Conservation (phyloP, 305 asterid species). For the Nicotiana rustica region DNA sequence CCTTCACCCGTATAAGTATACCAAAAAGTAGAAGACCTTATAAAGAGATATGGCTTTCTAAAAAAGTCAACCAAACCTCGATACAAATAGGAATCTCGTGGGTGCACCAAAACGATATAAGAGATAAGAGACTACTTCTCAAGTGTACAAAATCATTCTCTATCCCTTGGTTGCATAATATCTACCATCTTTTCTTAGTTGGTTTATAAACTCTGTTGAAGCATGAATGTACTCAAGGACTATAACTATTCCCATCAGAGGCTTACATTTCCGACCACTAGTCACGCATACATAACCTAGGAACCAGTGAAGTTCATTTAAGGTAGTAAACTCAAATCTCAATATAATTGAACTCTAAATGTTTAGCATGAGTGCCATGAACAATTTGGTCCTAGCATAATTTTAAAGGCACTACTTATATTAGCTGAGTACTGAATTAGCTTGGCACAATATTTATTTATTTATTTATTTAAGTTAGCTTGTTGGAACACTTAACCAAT, state of each 20-base stretch:
- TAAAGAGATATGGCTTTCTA: too few species aligned
- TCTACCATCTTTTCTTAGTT: not conserved
- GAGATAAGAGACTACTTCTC: too few species aligned
- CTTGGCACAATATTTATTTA: not conserved
- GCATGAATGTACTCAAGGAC: not conserved
- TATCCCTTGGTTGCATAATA: not conserved
- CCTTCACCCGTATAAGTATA: too few species aligned
- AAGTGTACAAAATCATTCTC: too few species aligned
- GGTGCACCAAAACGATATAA: too few species aligned
- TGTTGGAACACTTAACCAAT: not conserved
- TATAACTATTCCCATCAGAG: not conserved
- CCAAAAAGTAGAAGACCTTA: too few species aligned
- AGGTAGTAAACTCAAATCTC: not conserved
- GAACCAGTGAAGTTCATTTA: not conserved
- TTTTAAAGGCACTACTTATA: not conserved
- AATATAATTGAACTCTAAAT: not conserved
- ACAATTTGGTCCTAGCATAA: constrained; percentile 10
- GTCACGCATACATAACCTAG: not conserved
- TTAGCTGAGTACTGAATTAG: not conserved
- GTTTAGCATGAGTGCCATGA: not conserved
- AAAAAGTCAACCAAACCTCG: too few species aligned
- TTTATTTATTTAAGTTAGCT: not conserved
- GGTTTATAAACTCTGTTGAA: not conserved
- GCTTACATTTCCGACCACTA: not conserved
- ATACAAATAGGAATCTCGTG: too few species aligned